phyloP scores from a whole-genome alignment of 345 rosid genomes.

The Corymbia maculata region DNA sequence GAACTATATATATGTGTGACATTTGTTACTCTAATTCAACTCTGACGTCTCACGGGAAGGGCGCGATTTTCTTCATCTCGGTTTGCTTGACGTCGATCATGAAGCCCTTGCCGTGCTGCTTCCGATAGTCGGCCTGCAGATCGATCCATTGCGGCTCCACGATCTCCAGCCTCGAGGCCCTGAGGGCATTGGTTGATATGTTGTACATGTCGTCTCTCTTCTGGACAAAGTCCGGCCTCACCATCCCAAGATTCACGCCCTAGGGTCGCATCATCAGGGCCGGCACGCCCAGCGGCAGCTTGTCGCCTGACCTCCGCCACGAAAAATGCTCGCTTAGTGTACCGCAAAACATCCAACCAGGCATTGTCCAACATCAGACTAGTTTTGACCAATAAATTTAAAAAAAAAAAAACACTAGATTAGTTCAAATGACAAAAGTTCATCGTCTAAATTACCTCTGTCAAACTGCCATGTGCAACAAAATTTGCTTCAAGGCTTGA shows the following conservation, averaged over 20 bases:
- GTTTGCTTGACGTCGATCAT: slow-evolving; percentile 27
- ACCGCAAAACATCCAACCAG: background rate
- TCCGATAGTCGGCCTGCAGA: slow-evolving; percentile 66
- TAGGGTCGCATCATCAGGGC: slow-evolving; percentile 71
- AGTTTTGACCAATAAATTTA: background rate
- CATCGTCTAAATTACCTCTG: slow-evolving; percentile 26
- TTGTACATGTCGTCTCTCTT: slow-evolving; percentile 46
- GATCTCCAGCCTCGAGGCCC: slow-evolving; percentile 29
- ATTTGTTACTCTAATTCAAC: background rate
- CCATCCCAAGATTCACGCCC: slow-evolving; percentile 37
- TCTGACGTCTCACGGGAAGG: slow-evolving; percentile 18
- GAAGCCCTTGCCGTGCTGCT: slow-evolving; percentile 53
- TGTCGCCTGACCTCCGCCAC: slow-evolving; percentile 29
- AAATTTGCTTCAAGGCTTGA: slow-evolving; percentile 59
- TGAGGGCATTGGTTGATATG: slow-evolving; percentile 21
- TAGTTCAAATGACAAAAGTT: background rate
- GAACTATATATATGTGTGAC: background rate
- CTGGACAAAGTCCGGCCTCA: slow-evolving; percentile 28
- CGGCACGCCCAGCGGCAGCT: slow-evolving; percentile 48
- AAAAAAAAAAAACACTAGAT: no score
- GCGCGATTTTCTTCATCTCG: slow-evolving; percentile 34
- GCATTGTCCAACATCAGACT: background rate
- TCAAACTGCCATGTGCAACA: slow-evolving; percentile 90
- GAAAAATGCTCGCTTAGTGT: background rate
- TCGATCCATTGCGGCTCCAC: slow-evolving; percentile 40